Percentiles rank a stretch among this genome's conserved stretches.
Evolutionary conservation across 2,329 filamentous ascomycete species (phyloP).

Genomic region (Talaromyces marneffei): DNA sequence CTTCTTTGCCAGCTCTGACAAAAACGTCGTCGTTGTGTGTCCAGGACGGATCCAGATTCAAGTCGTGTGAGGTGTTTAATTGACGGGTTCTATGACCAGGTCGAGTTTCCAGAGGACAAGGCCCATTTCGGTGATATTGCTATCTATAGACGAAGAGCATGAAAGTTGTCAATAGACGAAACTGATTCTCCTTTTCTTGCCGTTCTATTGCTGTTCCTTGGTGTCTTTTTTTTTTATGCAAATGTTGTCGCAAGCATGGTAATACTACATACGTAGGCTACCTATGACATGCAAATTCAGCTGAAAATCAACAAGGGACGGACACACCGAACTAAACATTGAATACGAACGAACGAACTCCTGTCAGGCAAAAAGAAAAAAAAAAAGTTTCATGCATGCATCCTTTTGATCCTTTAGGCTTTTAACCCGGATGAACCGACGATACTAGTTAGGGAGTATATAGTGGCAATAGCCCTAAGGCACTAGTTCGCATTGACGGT

Average conservation of each 20-base stretch:
- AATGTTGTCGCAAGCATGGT: too few species aligned
- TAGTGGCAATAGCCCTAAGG: background rate
- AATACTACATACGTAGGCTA: too few species aligned
- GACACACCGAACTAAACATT: background rate
- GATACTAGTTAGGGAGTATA: background rate
- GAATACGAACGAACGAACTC: background rate
- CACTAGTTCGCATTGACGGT: background rate
- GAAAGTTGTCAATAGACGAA: background rate
- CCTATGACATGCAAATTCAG: background rate
- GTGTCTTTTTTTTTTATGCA: background rate
- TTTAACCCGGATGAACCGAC: background rate
- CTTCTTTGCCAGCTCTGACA: background rate
- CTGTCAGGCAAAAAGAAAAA: background rate
- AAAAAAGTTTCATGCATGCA: background rate
- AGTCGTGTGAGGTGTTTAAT: background rate
- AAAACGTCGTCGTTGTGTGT: background rate
- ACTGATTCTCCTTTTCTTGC: background rate
- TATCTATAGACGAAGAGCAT: background rate
- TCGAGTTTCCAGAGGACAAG: background rate
- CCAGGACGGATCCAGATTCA: background rate
- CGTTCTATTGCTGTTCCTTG: background rate
- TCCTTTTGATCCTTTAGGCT: background rate
- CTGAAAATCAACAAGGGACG: background rate
- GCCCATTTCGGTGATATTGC: slow-evolving; percentile 1
- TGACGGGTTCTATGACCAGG: background rate